Conservation (phyloP, 2,329 filamentous ascomycete species). For the Blastomyces percursus region DNA sequence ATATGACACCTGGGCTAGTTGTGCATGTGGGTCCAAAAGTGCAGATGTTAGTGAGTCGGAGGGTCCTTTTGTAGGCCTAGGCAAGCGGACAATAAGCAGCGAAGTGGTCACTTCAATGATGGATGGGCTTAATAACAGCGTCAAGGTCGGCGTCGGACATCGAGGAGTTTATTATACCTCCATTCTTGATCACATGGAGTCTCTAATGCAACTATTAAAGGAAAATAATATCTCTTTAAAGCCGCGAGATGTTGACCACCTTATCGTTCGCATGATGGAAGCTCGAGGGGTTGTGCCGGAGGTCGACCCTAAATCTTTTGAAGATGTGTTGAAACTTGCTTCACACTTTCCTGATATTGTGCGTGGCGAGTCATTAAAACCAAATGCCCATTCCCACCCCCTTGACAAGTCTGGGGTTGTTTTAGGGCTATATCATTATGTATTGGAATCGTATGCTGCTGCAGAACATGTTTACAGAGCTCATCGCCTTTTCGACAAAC, state of each 20-base stretch:
- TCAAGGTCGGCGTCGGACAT: constrained; percentile 33
- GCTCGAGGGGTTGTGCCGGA: constrained; percentile 37
- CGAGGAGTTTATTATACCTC: constrained; percentile 20
- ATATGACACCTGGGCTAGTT: constrained; percentile 28
- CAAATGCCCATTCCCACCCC: not conserved
- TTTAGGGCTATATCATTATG: constrained; percentile 13
- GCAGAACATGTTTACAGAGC: constrained; percentile 10
- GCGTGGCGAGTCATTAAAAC: not conserved
- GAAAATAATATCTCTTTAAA: constrained; percentile 22
- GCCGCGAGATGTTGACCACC: constrained; percentile 25
- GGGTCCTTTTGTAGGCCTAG: constrained; percentile 32
- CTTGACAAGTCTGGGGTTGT: constrained; percentile 10
- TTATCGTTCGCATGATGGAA: constrained; percentile 42
- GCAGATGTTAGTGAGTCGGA: constrained; percentile 13
- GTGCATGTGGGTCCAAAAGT: constrained; percentile 14
- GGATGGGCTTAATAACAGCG: constrained; percentile 40
- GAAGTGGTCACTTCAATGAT: constrained; percentile 48
- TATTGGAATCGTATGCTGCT: constrained; percentile 12
- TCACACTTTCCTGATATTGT: not conserved
- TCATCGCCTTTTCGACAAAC: constrained; percentile 10
- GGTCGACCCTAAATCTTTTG: constrained; percentile 35
- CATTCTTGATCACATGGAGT: constrained; percentile 23
- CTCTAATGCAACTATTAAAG: constrained; percentile 34
- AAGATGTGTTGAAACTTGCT: constrained; percentile 27
- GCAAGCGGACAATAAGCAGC: constrained; percentile 42